Conservation (phyloP, 768 basidiomycete species). For the Mycena epipterygia region DNA sequence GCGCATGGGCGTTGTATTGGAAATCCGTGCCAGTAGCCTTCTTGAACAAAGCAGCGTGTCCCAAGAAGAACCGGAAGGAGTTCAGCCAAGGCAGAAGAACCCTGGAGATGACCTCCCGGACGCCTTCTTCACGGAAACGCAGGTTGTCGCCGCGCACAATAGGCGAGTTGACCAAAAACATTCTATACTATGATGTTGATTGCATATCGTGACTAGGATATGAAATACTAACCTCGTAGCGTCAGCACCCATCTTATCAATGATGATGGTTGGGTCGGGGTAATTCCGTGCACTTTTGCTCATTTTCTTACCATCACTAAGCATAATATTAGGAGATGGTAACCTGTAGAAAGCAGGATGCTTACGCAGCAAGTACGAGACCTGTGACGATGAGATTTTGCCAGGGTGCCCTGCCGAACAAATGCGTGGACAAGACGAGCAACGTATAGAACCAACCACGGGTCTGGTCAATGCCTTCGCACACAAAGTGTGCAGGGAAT, state of each 20-base stretch:
- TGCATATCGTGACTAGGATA: not conserved
- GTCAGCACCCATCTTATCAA: conserved; percentile 94
- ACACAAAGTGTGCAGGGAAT: conserved; percentile 97
- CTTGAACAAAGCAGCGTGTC: conserved; percentile 90
- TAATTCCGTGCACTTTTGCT: conserved; percentile 98
- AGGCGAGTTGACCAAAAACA: conserved; percentile 99
- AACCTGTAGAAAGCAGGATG: conserved; percentile 26
- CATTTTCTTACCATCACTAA: conserved; percentile 99
- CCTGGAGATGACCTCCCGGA: conserved; percentile 95
- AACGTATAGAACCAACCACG: conserved; percentile 99
- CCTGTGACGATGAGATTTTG: conserved; percentile 98
- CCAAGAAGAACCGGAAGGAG: conserved; percentile 98
- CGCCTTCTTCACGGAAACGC: conserved; percentile 97
- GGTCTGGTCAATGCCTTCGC: conserved; percentile 98
- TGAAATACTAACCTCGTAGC: conserved; percentile 77
- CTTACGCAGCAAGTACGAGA: conserved; percentile 93
- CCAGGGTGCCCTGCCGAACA: conserved; percentile 96
- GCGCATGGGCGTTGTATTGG: conserved; percentile 88
- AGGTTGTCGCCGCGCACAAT: conserved; percentile 98
- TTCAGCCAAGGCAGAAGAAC: conserved; percentile 99
- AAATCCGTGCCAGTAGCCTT: conserved; percentile 85
- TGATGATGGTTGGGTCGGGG: conserved; percentile 93
- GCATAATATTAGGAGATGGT: conserved; percentile 7
- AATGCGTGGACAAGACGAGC: conserved; percentile 94
- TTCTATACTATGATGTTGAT: conserved; percentile 58